Conservation (phyloP, 768 basidiomycete species). For the Mycena alexandri region DNA sequence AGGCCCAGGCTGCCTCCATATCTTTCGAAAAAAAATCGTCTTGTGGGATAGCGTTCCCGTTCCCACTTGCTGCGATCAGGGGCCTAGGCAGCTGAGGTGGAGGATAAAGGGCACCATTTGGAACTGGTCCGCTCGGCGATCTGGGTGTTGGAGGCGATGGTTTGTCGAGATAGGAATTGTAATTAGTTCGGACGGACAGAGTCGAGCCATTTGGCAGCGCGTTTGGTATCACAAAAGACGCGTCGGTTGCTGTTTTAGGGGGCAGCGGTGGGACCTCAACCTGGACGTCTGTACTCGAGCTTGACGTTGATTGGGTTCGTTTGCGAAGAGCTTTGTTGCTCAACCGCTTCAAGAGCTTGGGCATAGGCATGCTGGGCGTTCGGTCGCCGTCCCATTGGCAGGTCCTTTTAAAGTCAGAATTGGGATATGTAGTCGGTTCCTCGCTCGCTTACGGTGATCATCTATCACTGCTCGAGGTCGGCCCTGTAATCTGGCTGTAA, state of each 20-base stretch:
- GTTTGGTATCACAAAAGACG: neutral
- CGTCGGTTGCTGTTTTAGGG: conserved; percentile 6
- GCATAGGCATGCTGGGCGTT: conserved; percentile 27
- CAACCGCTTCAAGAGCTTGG: conserved; percentile 28
- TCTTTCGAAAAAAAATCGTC: conserved; percentile 20
- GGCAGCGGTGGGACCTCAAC: conserved; percentile 6
- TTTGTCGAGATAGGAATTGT: neutral
- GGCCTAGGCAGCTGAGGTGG: neutral
- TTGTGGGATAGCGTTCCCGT: neutral
- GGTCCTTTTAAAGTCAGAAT: too few relatives aligned
- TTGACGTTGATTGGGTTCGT: conserved; percentile 5
- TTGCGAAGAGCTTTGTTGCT: conserved; percentile 20
- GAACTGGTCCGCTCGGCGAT: neutral
- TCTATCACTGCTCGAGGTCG: too few relatives aligned
- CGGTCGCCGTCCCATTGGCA: too few relatives aligned
- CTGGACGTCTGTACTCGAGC: neutral
- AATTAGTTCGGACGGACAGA: neutral
- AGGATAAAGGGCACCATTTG: conserved; percentile 2
- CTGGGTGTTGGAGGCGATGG: conserved; percentile 1
- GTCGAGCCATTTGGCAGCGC: neutral
- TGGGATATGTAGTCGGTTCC: too few relatives aligned
- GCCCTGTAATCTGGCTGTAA: too few relatives aligned
- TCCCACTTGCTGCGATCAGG: neutral
- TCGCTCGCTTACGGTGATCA: too few relatives aligned
- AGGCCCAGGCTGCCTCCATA: conserved; percentile 2